phyloP scores from a whole-genome alignment of 768 basidiomycete genomes.

The Trametes villosa region DNA sequence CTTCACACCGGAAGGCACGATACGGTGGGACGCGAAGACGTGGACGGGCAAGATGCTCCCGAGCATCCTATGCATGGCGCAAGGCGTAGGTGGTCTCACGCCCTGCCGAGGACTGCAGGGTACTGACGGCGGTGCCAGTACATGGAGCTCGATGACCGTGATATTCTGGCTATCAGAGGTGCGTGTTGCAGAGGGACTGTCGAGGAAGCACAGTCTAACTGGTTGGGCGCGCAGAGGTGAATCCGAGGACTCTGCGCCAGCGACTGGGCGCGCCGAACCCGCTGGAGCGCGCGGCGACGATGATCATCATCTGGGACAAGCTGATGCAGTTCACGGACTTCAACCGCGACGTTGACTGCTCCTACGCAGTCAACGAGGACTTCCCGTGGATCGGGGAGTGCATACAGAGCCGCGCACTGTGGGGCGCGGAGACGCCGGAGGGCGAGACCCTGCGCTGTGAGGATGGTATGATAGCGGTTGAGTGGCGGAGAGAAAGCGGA shows the following conservation, averaged over 20 bases:
- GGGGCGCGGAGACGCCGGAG: not conserved
- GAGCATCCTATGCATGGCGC: not conserved
- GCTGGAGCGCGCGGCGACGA: not conserved
- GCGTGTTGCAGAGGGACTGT: not conserved
- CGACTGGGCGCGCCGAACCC: not conserved
- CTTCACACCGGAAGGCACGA: not conserved
- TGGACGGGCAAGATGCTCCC: not conserved
- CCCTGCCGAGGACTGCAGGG: no score
- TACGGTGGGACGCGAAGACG: constrained; percentile 1
- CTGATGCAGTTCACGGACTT: not conserved
- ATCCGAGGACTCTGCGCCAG: not conserved
- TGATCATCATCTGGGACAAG: constrained; percentile 5
- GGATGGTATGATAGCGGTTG: not conserved
- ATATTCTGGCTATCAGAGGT: no score
- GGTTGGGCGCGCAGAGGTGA: not conserved
- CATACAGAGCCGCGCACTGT: not conserved
- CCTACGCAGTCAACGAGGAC: not conserved
- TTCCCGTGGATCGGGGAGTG: constrained; percentile 1
- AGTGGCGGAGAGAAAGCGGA: not conserved
- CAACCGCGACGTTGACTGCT: not conserved
- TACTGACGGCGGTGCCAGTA: not conserved
- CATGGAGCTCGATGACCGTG: not conserved
- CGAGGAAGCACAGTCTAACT: not conserved
- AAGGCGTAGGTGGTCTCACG: not conserved
- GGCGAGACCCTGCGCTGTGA: not conserved